phyloP scores from a whole-genome alignment of 139 green algal genomes.

The Picochlorum sp. region DNA sequence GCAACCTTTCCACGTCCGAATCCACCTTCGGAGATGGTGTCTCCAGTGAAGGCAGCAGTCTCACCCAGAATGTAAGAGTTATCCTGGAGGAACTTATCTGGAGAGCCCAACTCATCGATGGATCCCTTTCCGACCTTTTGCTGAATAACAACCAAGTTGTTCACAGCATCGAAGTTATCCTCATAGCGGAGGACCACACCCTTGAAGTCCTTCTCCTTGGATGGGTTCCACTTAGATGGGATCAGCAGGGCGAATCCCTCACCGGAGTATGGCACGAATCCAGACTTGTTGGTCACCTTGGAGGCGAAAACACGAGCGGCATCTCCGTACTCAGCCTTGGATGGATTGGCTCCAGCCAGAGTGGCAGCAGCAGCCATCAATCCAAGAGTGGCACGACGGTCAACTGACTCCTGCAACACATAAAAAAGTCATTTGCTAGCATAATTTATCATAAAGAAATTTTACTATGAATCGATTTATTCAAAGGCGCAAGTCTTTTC shows the following conservation, averaged over 20 bases:
- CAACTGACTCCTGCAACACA: conserved; percentile 5
- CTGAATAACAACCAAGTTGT: conserved; percentile 77
- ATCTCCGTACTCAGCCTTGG: conserved; percentile 76
- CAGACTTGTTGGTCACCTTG: conserved; percentile 68
- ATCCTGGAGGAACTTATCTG: conserved; percentile 79
- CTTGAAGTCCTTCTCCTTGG: conserved; percentile 81
- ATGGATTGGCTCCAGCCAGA: conserved; percentile 28
- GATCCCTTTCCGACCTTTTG: conserved; percentile 56
- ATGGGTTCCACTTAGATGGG: conserved; percentile 93
- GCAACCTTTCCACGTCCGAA: conserved; percentile 79
- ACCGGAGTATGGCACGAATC: conserved; percentile 84
- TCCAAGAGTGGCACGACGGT: conserved; percentile 60
- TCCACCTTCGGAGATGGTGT: conserved; percentile 87
- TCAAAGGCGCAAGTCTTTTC: too few relatives aligned
- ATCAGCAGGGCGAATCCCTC: conserved; percentile 86
- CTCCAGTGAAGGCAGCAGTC: conserved; percentile 25
- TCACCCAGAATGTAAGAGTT: conserved; percentile 73
- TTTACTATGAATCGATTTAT: too few relatives aligned
- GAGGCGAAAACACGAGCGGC: conserved; percentile 78
- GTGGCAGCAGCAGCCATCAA: conserved; percentile 47
- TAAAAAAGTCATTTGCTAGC: background rate
- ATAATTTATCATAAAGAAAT: background rate
- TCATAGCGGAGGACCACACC: conserved; percentile 70
- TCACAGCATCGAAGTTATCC: conserved; percentile 91
- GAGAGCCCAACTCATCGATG: conserved; percentile 74